Conservation (phyloP, 1,284 basidiomycete species). For the Phlebopus sp. region DNA sequence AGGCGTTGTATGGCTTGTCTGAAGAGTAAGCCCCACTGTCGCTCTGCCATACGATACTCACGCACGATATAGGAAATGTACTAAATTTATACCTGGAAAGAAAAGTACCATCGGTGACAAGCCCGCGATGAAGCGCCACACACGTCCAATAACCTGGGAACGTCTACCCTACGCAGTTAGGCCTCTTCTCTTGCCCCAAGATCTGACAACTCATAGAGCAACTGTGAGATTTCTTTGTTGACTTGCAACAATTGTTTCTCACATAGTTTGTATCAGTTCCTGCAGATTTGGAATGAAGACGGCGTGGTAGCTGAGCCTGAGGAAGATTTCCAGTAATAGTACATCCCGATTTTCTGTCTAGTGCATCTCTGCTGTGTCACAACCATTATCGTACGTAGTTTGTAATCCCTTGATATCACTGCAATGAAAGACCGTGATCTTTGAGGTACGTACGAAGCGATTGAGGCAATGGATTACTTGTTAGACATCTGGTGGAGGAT, state of each 20-base stretch:
- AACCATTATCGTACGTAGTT: constrained; percentile 24
- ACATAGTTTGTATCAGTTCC: constrained; percentile 48
- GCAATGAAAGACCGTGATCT: constrained; percentile 15
- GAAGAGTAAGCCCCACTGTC: constrained; percentile 65
- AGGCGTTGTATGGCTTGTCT: constrained; percentile 75
- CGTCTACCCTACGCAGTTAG: constrained; percentile 62
- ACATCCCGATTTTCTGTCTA: background rate
- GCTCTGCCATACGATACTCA: no score
- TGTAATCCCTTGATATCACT: constrained; percentile 18
- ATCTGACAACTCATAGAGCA: constrained; percentile 54
- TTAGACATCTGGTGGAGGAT: background rate
- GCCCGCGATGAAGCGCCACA: constrained; percentile 62
- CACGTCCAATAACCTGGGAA: constrained; percentile 66
- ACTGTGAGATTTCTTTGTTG: constrained; percentile 42
- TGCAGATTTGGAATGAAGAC: constrained; percentile 79
- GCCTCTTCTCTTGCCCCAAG: constrained; percentile 57
- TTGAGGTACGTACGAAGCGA: background rate
- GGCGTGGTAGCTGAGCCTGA: constrained; percentile 71
- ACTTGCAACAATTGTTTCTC: constrained; percentile 2
- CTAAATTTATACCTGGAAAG: constrained; percentile 81
- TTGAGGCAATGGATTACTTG: no score
- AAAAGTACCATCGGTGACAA: constrained; percentile 84
- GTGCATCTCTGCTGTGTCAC: constrained; percentile 3
- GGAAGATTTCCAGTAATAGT: constrained; percentile 37
- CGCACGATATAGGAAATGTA: constrained; percentile 67